phyloP scores from a whole-genome alignment of 1,139 yeast genomes.

The Hyphopichia burtonii region DNA sequence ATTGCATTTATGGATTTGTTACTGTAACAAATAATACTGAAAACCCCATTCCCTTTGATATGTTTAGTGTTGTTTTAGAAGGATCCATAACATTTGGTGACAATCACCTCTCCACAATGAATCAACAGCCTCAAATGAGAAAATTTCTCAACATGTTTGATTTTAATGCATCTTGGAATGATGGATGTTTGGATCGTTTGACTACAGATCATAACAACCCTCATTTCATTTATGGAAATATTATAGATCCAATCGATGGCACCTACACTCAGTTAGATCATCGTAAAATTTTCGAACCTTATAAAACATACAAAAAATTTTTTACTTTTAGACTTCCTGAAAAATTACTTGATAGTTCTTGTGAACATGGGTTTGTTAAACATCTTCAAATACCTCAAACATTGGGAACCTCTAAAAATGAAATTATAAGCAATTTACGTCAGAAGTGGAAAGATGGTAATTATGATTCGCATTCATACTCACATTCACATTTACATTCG shows the following conservation, averaged over 20 bases:
- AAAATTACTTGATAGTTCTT: constrained; percentile 34
- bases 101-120: constrained; percentile 15
- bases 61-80: constrained; percentile 40
- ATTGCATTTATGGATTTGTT: constrained; percentile 38
- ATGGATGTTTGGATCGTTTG: constrained; percentile 31
- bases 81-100: constrained; percentile 29
- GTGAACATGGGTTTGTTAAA: constrained; percentile 34
- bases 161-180: constrained; percentile 44
- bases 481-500: constrained; percentile 8
- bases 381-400: constrained; percentile 40
- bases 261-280: constrained; percentile 26
- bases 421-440: constrained; percentile 25
- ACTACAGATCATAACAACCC: constrained; percentile 29
- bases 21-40: constrained; percentile 31
- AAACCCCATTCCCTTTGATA: constrained; percentile 35
- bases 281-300: constrained; percentile 30
- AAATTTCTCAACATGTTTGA: constrained; percentile 41
- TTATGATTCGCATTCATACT: neutral
- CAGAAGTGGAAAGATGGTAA: constrained; percentile 24
- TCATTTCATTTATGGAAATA: constrained; percentile 13
- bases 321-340: constrained; percentile 41
- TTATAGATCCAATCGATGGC: constrained; percentile 32
- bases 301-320: constrained; percentile 37
- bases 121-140: constrained; percentile 14
- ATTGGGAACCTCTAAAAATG: constrained; percentile 30